Base-by-base conservation (phyloP, 1,139 yeast species). In the Pichia sp. region DNA sequence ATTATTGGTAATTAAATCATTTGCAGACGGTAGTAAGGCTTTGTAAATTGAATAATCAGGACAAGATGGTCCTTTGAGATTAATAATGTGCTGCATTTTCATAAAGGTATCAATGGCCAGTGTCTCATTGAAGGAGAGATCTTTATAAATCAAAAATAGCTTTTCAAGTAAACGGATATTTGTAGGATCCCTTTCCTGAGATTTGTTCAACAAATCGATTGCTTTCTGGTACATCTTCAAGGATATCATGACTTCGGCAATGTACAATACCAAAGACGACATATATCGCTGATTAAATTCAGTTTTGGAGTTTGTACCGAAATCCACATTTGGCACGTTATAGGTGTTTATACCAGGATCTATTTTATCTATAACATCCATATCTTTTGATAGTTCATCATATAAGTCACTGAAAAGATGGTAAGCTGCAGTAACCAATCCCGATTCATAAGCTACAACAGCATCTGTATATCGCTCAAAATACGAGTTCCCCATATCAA, bases 121-220 rank as follows among this genome's bases (percentile, higher is more conserved):
- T 28, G 42, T 46, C 37, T 49, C 51, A 36, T 49, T 40, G 3
- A 38, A 40, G 10, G 37, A 26, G 2, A 26, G 27, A 16, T 43
- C 44, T n/a, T 16, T 4, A 33, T 34, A 39, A n/a, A 39, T 34
- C 33, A 37, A 31, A 37, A 36, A 35, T 11, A 33, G 37, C 23
- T 34, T 48, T 29, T 38, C 34, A 11, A 43, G 38, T 5, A 41
- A 36, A 16, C 42, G 28, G 8, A 41, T 11, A 33, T 44, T 48
- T 23, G 26, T 23, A 1, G 51, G 49, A 4, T 48, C 50, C 9
- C 46, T 28, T 3, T n/a, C 16, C 1, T 8, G 7, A 8, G 33
- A 7, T 31, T 36, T 40, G 10, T 36, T 29, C 27, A 47, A 33
- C 3, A 49, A 26, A 3, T 33, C 27, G 9, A 44, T 27, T 3